A percentile compares a stretch with the other conserved stretches of the same genome.
Conservation (phyloP, 495 filamentous ascomycete genomes). For the Neurospora sp. region DNA sequence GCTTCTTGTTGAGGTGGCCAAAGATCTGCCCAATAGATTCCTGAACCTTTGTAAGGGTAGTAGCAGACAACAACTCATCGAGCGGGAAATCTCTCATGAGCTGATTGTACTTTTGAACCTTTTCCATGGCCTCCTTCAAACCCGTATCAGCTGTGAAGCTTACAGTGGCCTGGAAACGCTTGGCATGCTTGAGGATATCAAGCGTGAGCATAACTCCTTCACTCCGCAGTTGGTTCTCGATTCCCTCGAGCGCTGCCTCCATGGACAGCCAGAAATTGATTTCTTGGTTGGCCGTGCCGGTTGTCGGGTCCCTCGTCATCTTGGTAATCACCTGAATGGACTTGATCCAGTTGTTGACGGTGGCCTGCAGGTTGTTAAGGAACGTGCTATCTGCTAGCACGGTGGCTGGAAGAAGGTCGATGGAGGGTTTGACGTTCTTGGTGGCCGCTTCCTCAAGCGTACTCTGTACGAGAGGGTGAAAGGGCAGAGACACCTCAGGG, state of each 20-base stretch:
- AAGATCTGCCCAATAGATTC: conserved; percentile 84
- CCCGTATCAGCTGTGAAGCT: conserved; percentile 95
- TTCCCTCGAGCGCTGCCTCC: conserved; percentile 80
- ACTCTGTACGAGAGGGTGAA: conserved; percentile 77
- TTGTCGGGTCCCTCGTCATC: conserved; percentile 77
- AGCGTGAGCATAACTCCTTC: conserved; percentile 87
- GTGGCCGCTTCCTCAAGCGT: conserved; percentile 66
- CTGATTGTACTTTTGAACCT: conserved; percentile 96
- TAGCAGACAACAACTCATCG: conserved; percentile 87
- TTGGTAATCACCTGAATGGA: conserved; percentile 96
- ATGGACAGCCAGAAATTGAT: conserved; percentile 98
- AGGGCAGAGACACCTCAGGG: conserved; percentile 71
- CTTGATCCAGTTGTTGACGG: conserved; percentile 94
- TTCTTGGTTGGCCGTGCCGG: conserved; percentile 86
- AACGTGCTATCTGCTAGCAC: conserved; percentile 78
- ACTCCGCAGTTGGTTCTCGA: conserved; percentile 76
- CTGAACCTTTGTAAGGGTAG: conserved; percentile 78
- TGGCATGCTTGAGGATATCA: conserved; percentile 87
- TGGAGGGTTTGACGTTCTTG: conserved; percentile 51
- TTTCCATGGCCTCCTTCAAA: conserved; percentile 84
- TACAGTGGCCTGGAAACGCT: conserved; percentile 90
- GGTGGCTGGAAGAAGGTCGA: conserved; percentile 62
- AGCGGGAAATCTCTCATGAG: conserved; percentile 96
- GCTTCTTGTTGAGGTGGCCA: conserved; percentile 88
- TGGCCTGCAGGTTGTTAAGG: conserved; percentile 85